A percentile compares a stretch with the other conserved stretches of the same genome.
Conservation (phyloP, 2,329 filamentous ascomycete species). For the Macrophomina pseudophaseolina region DNA sequence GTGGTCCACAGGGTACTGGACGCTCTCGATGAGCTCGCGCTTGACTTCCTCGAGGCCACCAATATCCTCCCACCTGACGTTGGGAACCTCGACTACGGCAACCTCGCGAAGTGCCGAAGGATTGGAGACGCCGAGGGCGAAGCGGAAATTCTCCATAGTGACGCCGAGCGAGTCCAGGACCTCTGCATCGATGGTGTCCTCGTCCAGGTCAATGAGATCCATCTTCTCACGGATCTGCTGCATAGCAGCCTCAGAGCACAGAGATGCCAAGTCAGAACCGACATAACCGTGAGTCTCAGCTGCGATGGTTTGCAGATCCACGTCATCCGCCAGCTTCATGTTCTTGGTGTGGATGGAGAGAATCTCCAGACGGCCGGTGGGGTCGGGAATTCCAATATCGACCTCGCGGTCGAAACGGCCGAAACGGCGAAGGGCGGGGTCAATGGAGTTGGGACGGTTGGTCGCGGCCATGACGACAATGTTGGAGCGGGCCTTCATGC, state of each 20-base stretch:
- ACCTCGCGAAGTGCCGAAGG: conserved; percentile 98
- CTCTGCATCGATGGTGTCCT: conserved; percentile 98
- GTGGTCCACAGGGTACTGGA: conserved; percentile 98
- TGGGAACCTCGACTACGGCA: conserved; percentile 98
- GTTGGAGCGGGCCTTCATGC: conserved; percentile 99
- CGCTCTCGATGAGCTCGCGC: conserved; percentile 98
- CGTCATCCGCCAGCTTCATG: conserved; percentile 98
- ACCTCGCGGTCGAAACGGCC: conserved; percentile 99
- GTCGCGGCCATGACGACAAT: conserved; percentile 99
- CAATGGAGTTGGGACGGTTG: conserved; percentile 98
- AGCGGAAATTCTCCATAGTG: conserved; percentile 99
- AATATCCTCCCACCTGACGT: conserved; percentile 99
- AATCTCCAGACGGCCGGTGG: conserved; percentile 97
- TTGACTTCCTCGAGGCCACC: conserved; percentile 98
- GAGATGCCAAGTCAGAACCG: conserved; percentile 95
- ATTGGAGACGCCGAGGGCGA: conserved; percentile 96
- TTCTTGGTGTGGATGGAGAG: conserved; percentile 99
- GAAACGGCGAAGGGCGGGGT: conserved; percentile 95
- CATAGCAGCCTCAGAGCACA: conserved; percentile 99
- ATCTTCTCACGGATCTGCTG: conserved; percentile 99
- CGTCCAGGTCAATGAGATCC: conserved; percentile 98
- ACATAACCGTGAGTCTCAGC: conserved; percentile 99
- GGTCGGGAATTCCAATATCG: conserved; percentile 97
- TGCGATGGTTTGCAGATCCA: conserved; percentile 95
- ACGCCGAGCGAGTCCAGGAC: conserved; percentile 97